A percentile compares a stretch with the other conserved stretches of the same genome.
Evolutionary conservation across 2,329 filamentous ascomycete genomes (phyloP).

Genomic region (Pezicula carpinea): DNA sequence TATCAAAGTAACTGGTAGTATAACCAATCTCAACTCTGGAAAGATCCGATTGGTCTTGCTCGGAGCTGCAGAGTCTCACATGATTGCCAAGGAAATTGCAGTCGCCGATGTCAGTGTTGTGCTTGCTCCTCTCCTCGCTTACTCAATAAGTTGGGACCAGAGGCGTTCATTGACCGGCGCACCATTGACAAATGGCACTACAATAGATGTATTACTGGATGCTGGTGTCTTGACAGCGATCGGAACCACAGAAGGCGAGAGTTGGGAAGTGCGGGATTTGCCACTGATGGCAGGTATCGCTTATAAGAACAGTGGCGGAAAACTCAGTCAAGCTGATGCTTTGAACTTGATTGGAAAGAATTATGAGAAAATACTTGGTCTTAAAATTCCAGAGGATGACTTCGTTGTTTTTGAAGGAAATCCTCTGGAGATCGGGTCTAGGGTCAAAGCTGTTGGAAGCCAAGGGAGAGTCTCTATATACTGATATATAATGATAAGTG

Average conservation of each 20-base stretch:
- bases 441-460: constrained; percentile 40
- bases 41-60: constrained; percentile 50
- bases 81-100: constrained; percentile 55
- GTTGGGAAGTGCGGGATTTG: constrained; percentile 58
- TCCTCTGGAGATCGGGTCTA: constrained; percentile 54
- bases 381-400: constrained; percentile 35
- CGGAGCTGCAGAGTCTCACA: constrained; percentile 58
- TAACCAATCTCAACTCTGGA: neutral
- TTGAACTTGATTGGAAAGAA: constrained; percentile 53
- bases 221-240: constrained; percentile 56
- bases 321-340: constrained; percentile 48
- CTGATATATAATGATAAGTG: neutral
- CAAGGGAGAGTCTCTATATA: neutral
- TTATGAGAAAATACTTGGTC: constrained; percentile 52
- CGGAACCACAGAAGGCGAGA: constrained; percentile 47
- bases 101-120: constrained; percentile 53
- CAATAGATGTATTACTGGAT: constrained; percentile 50
- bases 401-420: constrained; percentile 62
- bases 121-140: constrained; percentile 53
- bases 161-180: constrained; percentile 58
- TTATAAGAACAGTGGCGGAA: constrained; percentile 50
- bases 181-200: constrained; percentile 61
- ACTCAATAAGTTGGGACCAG: constrained; percentile 53
- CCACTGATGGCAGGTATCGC: constrained; percentile 56
- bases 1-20: constrained; percentile 18